A percentile compares a stretch with the other conserved stretches of the same genome.
phyloP scores from a whole-genome alignment of 2,329 filamentous ascomycete genomes.

The Alternaria panax region DNA sequence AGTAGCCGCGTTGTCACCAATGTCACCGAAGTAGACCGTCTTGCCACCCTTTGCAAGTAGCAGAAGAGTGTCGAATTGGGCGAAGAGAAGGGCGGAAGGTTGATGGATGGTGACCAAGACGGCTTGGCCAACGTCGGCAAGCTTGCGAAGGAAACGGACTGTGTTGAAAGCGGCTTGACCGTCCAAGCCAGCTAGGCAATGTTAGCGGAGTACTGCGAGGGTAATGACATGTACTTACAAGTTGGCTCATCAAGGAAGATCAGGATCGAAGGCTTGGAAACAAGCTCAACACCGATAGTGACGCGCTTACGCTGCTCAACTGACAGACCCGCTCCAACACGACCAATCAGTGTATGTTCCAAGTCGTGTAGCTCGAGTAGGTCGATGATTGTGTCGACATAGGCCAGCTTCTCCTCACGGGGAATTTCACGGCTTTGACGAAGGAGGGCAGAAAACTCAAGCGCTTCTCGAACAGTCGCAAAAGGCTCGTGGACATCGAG shows the following conservation, averaged over 20 bases:
- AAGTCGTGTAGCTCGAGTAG: slow-evolving; percentile 36
- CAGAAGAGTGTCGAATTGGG: slow-evolving; percentile 81
- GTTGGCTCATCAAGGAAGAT: slow-evolving; percentile 80
- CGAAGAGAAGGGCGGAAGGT: slow-evolving; percentile 79
- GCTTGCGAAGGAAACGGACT: slow-evolving; percentile 74
- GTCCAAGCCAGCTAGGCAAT: slow-evolving; percentile 63
- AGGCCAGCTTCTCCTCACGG: slow-evolving; percentile 33
- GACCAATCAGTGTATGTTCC: slow-evolving; percentile 37
- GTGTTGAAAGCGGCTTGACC: slow-evolving; percentile 75
- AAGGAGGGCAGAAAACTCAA: slow-evolving; percentile 41
- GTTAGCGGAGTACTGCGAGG: background rate
- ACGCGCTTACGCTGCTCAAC: slow-evolving; percentile 68
- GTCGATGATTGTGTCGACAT: slow-evolving; percentile 39
- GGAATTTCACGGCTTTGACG: slow-evolving; percentile 34
- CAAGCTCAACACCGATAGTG: slow-evolving; percentile 65
- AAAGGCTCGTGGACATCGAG: slow-evolving; percentile 40
- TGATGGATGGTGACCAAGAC: slow-evolving; percentile 89
- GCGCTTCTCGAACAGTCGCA: slow-evolving; percentile 40
- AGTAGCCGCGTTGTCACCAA: slow-evolving; percentile 72
- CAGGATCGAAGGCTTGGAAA: slow-evolving; percentile 68
- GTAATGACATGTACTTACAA: slow-evolving; percentile 47
- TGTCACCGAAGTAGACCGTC: slow-evolving; percentile 83
- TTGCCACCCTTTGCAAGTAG: slow-evolving; percentile 76
- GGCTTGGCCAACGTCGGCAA: slow-evolving; percentile 77
- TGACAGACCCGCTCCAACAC: slow-evolving; percentile 36